Evolutionary conservation across 495 filamentous ascomycete genomes (phyloP).

Genomic region (Bryoglossum gracile): DNA sequence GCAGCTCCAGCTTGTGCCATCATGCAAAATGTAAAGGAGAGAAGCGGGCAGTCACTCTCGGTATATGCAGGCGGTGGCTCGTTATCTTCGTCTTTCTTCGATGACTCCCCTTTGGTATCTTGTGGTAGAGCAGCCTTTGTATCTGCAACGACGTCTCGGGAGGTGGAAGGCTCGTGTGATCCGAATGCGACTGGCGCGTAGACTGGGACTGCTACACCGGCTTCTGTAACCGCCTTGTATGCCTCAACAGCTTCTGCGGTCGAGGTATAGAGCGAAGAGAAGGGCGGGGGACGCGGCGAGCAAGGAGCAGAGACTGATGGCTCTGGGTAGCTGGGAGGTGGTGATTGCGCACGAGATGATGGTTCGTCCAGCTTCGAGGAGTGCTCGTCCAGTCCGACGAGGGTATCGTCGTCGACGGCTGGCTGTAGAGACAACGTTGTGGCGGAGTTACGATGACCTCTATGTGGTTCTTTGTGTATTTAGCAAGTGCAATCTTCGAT

Average conservation of each 20-base stretch:
- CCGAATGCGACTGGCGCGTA: conserved; percentile 46
- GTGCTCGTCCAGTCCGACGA: conserved; percentile 36
- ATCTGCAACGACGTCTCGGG: conserved; percentile 52
- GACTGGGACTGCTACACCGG: conserved; percentile 49
- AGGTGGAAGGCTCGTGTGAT: conserved; percentile 14
- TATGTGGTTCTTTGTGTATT: conserved; percentile 7
- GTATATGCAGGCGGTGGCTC: conserved; percentile 95
- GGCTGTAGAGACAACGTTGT: conserved; percentile 66
- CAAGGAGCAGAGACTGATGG: conserved; percentile 51
- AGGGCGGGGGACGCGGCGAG: conserved; percentile 52
- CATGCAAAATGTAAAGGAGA: conserved; percentile 95
- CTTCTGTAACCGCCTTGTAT: conserved; percentile 48
- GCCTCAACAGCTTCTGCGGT: conserved; percentile 19
- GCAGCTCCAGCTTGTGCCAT: conserved; percentile 91
- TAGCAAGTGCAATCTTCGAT: no score
- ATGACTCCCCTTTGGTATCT: conserved; percentile 66
- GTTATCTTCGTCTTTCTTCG: conserved; percentile 67
- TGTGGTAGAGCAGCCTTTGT: conserved; percentile 76
- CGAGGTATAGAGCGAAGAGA: conserved; percentile 51
- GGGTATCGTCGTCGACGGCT: conserved; percentile 57
- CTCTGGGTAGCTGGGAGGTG: conserved; percentile 58
- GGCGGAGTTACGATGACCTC: conserved; percentile 14
- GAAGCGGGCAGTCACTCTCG: conserved; percentile 86
- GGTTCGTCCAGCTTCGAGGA: conserved; percentile 27
- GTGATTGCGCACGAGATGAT: conserved; percentile 39